Evolutionary conservation across 805 yeast genomes (phyloP), one percentile per base, ranked within the genome.

Genomic region (Martiniozyma abietophila): DNA sequence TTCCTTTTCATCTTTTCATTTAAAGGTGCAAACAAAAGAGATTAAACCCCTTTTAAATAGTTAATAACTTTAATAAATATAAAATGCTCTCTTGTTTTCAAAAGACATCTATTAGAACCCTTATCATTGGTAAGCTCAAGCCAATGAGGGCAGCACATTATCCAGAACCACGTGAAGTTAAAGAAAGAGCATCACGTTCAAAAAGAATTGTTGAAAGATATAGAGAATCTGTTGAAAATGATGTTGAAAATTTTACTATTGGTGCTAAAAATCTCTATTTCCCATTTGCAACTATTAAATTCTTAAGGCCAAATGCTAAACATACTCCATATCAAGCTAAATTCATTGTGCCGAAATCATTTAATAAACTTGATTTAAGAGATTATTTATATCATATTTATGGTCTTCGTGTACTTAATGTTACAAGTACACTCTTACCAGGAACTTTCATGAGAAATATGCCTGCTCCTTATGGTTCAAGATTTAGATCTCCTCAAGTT

Each of bases 321-420:
- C 95, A 84, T 59, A 82, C 96, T 0, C 99, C 99, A 31, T 88
- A 82, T 61, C 96, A 86, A 59, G 97, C 97, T 32, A 86, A 85
- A 56, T 92, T 92, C 59, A 74, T 83, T 44, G 98, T 94, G 14
- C 98, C 99, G 11, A 75, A 81, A 51, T 74, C 83, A 36, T 88
- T 92, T 69, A 92, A 92, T 65, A 89, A 88, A 57, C 67, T 92
- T 62, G 97, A 89, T 57, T 67, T 92, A 42, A 74, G 98, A 57
- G 99, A 92, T 61, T 92, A 92, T 53, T 66, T 92, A 43, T 92
- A 77, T 72, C 76, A 88, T 49, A 65, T 92, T 4, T 92, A 92
- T 52, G 96, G 95, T 2, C 67, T 92, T 41, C 70, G 96, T 48
- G 96, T 94, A 1, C 68, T 85, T 58, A 84, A 82, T 50, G 73